A percentile compares a stretch with the other conserved stretches of the same genome.
Evolutionary conservation across 768 basidiomycete genomes (phyloP).

Genomic region (Rickenella mellea): DNA sequence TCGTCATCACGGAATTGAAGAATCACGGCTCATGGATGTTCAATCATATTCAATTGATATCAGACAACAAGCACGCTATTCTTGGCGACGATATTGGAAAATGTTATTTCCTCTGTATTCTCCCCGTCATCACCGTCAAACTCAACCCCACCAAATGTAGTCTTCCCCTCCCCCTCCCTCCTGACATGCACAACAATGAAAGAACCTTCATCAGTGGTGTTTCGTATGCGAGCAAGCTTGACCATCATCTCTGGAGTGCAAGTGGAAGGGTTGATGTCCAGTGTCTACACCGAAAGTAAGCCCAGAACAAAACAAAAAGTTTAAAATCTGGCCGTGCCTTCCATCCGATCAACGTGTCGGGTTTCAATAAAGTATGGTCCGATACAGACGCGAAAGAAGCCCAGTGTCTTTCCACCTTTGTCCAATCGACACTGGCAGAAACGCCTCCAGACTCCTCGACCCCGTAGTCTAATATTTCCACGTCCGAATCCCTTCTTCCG

Average conservation of each 20-base stretch:
- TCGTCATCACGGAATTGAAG: too few species aligned
- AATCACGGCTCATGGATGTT: too few species aligned
- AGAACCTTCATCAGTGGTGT: slow-evolving; percentile 9
- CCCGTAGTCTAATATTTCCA: not conserved
- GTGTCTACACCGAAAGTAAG: slow-evolving; percentile 7
- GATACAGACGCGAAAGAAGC: slow-evolving; percentile 14
- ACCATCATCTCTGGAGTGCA: slow-evolving; percentile 51
- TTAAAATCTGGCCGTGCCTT: slow-evolving; percentile 26
- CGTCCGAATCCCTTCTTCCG: slow-evolving; percentile 27
- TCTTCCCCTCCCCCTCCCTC: not conserved
- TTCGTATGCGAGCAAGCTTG: slow-evolving; percentile 31
- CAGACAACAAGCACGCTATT: too few species aligned
- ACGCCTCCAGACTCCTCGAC: not conserved
- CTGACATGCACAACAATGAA: not conserved
- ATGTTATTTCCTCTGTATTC: too few species aligned
- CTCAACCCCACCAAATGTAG: not conserved
- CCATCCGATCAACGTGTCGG: slow-evolving; percentile 34
- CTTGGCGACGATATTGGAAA: too few species aligned
- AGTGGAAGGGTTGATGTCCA: slow-evolving; percentile 50
- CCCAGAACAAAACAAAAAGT: not conserved
- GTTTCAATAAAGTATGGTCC: slow-evolving; percentile 15
- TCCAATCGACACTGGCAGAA: slow-evolving; percentile 23
- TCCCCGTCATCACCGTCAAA: too few species aligned
- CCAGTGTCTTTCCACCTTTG: slow-evolving; percentile 8
- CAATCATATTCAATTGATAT: too few species aligned